Evolutionary conservation across 176 grass and related monocot species (phyloP).

Genomic region (Eremochloa ophiuroides): DNA sequence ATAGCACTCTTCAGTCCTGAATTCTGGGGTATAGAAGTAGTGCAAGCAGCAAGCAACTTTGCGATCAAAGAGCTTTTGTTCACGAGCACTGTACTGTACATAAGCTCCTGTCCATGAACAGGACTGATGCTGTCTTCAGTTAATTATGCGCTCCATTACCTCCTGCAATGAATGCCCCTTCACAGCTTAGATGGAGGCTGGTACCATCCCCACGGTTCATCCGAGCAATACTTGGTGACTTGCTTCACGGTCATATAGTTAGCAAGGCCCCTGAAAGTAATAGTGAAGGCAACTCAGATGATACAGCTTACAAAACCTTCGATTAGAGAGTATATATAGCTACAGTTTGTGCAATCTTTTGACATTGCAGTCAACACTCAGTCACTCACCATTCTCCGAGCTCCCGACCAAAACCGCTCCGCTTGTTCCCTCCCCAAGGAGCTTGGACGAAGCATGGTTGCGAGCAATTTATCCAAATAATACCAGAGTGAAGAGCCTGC

Average conservation of each 20-base stretch:
- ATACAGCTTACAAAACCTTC: neutral
- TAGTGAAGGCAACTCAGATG: neutral
- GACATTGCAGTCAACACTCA: neutral
- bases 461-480: slow-evolving; percentile 97
- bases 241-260: slow-evolving; percentile 85
- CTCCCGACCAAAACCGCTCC: slow-evolving; percentile 93
- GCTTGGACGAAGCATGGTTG: slow-evolving; percentile 86
- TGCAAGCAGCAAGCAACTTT: neutral
- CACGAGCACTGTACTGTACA: neutral
- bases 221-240: slow-evolving; percentile 71
- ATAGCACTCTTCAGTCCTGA: neutral
- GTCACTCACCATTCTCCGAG: slow-evolving; percentile 94
- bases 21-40: neutral
- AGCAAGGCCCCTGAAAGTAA: slow-evolving; percentile 62
- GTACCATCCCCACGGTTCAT: slow-evolving; percentile 91
- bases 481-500: slow-evolving; percentile 72
- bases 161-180: slow-evolving; percentile 2
- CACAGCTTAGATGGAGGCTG: slow-evolving; percentile 77
- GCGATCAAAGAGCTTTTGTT: slow-evolving; percentile 25
- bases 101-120: neutral
- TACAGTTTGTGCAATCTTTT: neutral
- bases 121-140: neutral
- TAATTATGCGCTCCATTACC: neutral
- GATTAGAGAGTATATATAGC: neutral
- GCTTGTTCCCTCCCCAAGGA: slow-evolving; percentile 96